A percentile compares a stretch with the other conserved stretches of the same genome.
Conservation (phyloP, 768 basidiomycete genomes). For the Suillus sp. region DNA sequence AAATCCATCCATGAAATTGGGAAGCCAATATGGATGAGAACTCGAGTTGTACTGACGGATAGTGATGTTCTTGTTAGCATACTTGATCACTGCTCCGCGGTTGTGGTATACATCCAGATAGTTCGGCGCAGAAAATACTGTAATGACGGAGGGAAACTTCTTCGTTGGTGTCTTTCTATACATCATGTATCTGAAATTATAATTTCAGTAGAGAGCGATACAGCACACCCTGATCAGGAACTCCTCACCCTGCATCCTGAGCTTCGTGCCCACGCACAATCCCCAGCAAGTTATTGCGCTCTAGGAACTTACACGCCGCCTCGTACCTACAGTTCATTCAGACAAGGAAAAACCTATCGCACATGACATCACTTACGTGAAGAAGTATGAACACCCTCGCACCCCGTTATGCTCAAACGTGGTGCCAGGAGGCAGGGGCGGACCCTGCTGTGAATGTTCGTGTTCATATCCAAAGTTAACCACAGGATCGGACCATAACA, state of each 20-base stretch:
- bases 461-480: constrained; percentile 85
- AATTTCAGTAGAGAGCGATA: not conserved
- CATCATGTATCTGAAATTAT: constrained; percentile 75
- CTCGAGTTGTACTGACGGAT: constrained; percentile 85
- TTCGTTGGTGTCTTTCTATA: constrained; percentile 92
- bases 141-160: constrained; percentile 97
- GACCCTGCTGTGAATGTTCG: constrained; percentile 49
- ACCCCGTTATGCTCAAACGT: constrained; percentile 79
- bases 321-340: constrained; percentile 56
- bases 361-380: constrained; percentile 62
- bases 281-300: constrained; percentile 85
- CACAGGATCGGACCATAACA: constrained; percentile 96
- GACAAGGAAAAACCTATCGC: not conserved
- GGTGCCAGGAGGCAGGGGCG: constrained; percentile 57
- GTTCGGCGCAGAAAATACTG: constrained; percentile 97
- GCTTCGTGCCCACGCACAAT: constrained; percentile 98
- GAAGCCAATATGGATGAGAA: constrained; percentile 92
- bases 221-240: not conserved
- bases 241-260: constrained; percentile 89
- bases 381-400: constrained; percentile 91
- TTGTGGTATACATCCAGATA: constrained; percentile 98
- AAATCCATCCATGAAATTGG: constrained; percentile 98
- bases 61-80: constrained; percentile 96
- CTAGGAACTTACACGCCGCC: constrained; percentile 94
- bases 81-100: constrained; percentile 95